Evolutionary conservation across 257 asterid species (phyloP), one percentile per base, ranked within the genome.

Genomic region (Rehmannia glutinosa): DNA sequence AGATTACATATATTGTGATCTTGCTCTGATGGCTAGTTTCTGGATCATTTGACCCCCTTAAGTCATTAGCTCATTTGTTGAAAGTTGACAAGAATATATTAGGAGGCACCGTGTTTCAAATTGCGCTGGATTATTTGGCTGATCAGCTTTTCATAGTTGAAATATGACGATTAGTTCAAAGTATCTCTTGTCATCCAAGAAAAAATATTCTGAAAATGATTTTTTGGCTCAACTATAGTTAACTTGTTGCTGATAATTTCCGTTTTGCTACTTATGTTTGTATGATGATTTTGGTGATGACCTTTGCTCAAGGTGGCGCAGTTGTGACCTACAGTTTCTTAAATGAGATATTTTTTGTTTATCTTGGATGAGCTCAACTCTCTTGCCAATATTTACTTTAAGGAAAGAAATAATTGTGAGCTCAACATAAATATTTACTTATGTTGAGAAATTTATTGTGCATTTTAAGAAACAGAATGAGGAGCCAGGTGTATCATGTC

Each of bases 11-110:
- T n/a, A 28, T 5, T 35, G 19, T 50, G 51, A 35, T 63, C 71
- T 65, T 58, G 41, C 58, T 43, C 54, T 56, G 39, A 32, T 54
- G 50, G 69, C 64, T 77, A 35, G 67, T 54, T 15, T 52, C 35
- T 11, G 65, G 28, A 55, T 38, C 27, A 27, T 41, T 52, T 33
- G 28, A 67, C 66, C 6, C 47, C 20, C 8, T 65, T 21, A 7
- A 19, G 50, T 28, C 52, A 13, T 45, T 54, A 35, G 62, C 70
- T 9, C 55, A 62, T 36, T 36, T 49, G 36, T 27, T 55, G 27
- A 59, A 71, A 69, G 46, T 32, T 53, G 43, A 20, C 50, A 51
- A 60, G 59, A 52, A 58, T 33, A 0, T 5, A 50, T 8, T 36
- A 33, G 33, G 32, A 39, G 25, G 27, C 20, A 12, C 53, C 55